A percentile compares a stretch with the other conserved stretches of the same genome.
phyloP scores from a whole-genome alignment of 2,329 filamentous ascomycete species.

The Macrophomina pseudophaseolina region DNA sequence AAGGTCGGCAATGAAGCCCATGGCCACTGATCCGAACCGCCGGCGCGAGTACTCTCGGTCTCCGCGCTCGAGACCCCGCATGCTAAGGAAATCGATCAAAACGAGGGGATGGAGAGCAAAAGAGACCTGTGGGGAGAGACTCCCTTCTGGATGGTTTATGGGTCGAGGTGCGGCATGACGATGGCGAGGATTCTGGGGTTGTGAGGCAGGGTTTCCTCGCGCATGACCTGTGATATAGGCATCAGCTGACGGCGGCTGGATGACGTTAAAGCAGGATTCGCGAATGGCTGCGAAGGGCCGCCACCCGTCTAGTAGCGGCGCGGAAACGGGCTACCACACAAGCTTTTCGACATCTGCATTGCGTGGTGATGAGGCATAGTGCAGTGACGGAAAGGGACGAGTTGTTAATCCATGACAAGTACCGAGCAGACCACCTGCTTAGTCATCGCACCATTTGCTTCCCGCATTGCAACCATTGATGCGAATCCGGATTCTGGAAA shows the following conservation, averaged over 20 bases:
- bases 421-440: background rate
- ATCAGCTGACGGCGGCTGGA: slow-evolving; percentile 10
- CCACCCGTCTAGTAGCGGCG: background rate
- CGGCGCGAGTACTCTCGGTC: slow-evolving; percentile 2
- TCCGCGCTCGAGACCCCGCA: slow-evolving; percentile 2
- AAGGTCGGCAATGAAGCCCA: slow-evolving; percentile 11
- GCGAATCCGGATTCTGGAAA: too few species aligned
- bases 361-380: background rate
- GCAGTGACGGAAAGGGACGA: background rate
- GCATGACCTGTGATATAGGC: slow-evolving; percentile 1
- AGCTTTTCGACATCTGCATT: background rate
- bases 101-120: background rate
- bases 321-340: background rate
- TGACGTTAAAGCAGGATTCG: background rate
- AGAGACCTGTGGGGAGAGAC: background rate
- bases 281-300: background rate
- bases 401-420: background rate
- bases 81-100: background rate
- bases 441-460: background rate
- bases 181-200: background rate
- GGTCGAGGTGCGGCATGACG: background rate
- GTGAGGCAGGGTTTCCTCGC: background rate
- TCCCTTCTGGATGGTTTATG: background rate
- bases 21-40: background rate
- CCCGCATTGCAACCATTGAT: too few species aligned